phyloP scores from a whole-genome alignment of 306 rosid species.

The Benincasa hispida region DNA sequence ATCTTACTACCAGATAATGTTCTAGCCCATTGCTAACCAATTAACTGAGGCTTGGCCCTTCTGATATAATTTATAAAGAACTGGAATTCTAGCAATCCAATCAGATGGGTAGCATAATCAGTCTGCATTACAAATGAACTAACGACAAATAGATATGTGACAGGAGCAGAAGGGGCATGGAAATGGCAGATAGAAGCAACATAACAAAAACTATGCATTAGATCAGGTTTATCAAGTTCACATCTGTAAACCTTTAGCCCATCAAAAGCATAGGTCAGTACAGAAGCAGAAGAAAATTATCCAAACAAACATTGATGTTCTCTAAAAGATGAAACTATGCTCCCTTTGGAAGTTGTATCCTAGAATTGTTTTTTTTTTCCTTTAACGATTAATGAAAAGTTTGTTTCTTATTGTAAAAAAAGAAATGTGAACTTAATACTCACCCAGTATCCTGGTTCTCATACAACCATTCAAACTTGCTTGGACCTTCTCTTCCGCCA shows the following conservation, averaged over 20 bases:
- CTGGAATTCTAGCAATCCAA: not conserved
- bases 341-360: not conserved
- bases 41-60: not conserved
- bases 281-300: not conserved
- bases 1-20: not conserved
- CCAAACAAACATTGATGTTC: not conserved
- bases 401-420: not conserved
- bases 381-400: not conserved
- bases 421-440: constrained; percentile 20
- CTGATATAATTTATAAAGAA: not conserved
- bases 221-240: not conserved
- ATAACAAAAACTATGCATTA: not conserved
- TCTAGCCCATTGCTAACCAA: not conserved
- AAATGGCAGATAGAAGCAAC: not conserved
- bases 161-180: not conserved
- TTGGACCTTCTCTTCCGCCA: constrained; percentile 99
- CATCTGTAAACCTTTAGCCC: not conserved
- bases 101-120: constrained; percentile 2
- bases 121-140: not conserved
- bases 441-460: constrained; percentile 63
- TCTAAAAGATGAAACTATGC: not conserved
- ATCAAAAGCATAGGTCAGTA: not conserved
- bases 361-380: not conserved
- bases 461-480: constrained; percentile 92
- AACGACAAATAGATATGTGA: not conserved